Evolutionary conservation across 139 green algal species (phyloP), one percentile per base, ranked within the genome.

Genomic region (Volvox reticuliferus): DNA sequence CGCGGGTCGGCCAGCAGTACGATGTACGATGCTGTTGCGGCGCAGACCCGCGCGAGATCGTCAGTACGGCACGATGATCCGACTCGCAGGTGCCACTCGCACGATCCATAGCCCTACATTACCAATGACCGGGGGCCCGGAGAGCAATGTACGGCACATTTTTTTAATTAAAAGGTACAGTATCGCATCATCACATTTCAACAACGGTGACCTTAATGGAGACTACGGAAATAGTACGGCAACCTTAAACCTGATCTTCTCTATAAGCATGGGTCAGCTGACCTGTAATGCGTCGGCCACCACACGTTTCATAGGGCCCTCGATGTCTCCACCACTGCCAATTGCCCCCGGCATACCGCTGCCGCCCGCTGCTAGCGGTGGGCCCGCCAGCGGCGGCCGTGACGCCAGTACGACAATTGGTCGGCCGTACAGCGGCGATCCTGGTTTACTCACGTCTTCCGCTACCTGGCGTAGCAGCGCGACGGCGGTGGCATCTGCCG

Each of bases 381-480:
- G 13, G 18, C 14, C 50, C 86, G n/a, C 69, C 69, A 61, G 1
- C 82, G 67, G 67, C 67, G 83, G 83, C 85, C 37, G 37, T n/a
- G 86, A 44, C 73, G 86, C 86, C 71, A 90, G 86, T 24, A 90
- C 50, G 6, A 83, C 86, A 21, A 90, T 16, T 3, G 86, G 86
- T 55, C 86, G 36, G 30, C 86, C 86, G 36, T 81, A 36, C 69
- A 90, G 50, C 2, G 35, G 85, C 44, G 37, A 79, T 30, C 68
- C 37, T 26, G 16, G 37, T 69, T 12, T 30, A 12, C 36, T 16
- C 28, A 81, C 86, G 17, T 84, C 86, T 55, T 35, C 73, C 6
- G 86, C 86, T 75, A 90, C n/a, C 71, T 84, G 86, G 21, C 86
- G 71, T 75, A 90, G 86, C 71, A 90, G 71, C 71, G 86, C 86